phyloP scores from a whole-genome alignment of 1,139 yeast species.

The Geotrichum europaeum region DNA sequence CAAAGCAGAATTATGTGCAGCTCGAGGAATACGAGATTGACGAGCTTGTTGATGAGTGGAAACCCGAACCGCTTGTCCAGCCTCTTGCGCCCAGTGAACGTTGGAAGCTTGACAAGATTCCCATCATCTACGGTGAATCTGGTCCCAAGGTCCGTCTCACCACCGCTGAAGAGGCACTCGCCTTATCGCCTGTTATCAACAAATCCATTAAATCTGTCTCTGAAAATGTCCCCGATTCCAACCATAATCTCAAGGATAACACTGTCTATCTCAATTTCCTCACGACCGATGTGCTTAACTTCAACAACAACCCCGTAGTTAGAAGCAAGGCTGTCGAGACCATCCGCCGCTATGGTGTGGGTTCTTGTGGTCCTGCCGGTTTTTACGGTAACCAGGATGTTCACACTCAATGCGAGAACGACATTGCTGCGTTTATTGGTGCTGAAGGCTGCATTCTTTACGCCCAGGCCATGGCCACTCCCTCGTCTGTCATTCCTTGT shows the following conservation, averaged over 20 bases:
- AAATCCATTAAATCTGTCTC: conserved; percentile 1
- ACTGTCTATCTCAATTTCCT: conserved; percentile 32
- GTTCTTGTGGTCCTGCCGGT: conserved; percentile 98
- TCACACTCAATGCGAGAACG: conserved; percentile 74
- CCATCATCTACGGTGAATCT: conserved; percentile 55
- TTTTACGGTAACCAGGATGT: conserved; percentile 95
- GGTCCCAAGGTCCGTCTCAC: conserved; percentile 44
- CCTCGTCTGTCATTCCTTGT: conserved; percentile 95
- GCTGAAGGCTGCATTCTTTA: conserved; percentile 76
- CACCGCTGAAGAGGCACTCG: conserved; percentile 14
- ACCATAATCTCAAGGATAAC: conserved; percentile 25
- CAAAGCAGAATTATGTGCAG: conserved; percentile 63
- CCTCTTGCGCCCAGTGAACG: conserved; percentile 47
- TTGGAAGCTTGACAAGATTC: conserved; percentile 60
- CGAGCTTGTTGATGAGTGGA: conserved; percentile 84
- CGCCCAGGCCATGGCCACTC: conserved; percentile 88
- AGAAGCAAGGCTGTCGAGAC: conserved; percentile 52
- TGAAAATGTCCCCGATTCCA: background rate
- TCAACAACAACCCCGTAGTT: conserved; percentile 50
- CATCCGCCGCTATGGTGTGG: conserved; percentile 77
- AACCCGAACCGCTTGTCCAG: conserved; percentile 73
- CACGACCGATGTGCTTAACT: conserved; percentile 47
- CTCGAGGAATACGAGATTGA: conserved; percentile 67
- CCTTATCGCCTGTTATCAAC: conserved; percentile 16
- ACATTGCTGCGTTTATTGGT: conserved; percentile 66